These are phyloP conservation scores for Xanthoconium separans DNA, from an alignment of 1,284 basidiomycete species.

Conservation along the genomic window DNA sequence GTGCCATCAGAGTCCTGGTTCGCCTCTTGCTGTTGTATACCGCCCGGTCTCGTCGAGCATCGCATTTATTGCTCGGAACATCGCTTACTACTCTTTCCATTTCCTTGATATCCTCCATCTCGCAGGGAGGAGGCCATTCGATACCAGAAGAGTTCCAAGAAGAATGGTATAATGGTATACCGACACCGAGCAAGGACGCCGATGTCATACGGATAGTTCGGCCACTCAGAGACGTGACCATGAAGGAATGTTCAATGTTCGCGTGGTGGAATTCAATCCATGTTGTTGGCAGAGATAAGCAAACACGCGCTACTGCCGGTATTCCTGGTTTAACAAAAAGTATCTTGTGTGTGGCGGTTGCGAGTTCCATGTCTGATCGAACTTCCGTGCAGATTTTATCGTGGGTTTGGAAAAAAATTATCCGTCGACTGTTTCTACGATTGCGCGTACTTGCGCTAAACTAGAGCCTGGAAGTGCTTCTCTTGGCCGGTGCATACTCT, in stretches of 20 bases:
- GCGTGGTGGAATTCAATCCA: constrained; percentile 65
- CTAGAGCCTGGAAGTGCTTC: constrained; percentile 67
- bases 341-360: constrained; percentile 27
- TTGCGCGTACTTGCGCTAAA: constrained; percentile 82
- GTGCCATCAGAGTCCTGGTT: constrained; percentile 61
- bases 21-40: constrained; percentile 72
- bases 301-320: constrained; percentile 53
- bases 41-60: constrained; percentile 56
- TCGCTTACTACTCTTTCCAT: constrained; percentile 80
- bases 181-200: neutral
- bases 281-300: constrained; percentile 52
- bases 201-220: constrained; percentile 54
- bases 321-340: constrained; percentile 76
- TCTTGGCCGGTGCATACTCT: constrained; percentile 59
- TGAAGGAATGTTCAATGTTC: constrained; percentile 82
- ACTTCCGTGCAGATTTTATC: constrained; percentile 68
- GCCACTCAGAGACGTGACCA: constrained; percentile 73
- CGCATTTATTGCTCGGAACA: constrained; percentile 80
- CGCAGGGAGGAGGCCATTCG: constrained; percentile 78
- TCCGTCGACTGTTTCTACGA: constrained; percentile 87
- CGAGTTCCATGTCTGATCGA: constrained; percentile 1
- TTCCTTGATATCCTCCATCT: constrained; percentile 71
- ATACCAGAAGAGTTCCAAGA: constrained; percentile 72
- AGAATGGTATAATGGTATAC: constrained; percentile 47
- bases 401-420: constrained; percentile 78